phyloP scores from a whole-genome alignment of 805 yeast genomes.

The Millerozyma miso region DNA sequence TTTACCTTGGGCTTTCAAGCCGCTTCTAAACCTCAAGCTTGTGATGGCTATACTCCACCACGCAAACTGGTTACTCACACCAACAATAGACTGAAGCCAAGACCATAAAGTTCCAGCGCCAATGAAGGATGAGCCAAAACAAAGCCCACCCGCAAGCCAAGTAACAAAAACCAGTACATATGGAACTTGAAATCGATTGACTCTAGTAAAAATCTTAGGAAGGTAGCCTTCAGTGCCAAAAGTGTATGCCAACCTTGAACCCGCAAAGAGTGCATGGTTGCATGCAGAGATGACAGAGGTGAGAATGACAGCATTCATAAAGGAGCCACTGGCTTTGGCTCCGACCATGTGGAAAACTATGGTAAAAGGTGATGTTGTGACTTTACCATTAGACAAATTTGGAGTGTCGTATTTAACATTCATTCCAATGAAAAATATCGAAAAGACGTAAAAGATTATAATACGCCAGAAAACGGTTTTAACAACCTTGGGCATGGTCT shows the following conservation, averaged over 20 bases:
- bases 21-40: slow-evolving; percentile 47
- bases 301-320: slow-evolving; percentile 52
- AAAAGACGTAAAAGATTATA: slow-evolving; percentile 30
- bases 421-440: slow-evolving; percentile 40
- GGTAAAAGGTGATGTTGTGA: slow-evolving; percentile 39
- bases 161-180: slow-evolving; percentile 48
- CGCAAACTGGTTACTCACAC: slow-evolving; percentile 49
- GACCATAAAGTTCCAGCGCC: slow-evolving; percentile 52
- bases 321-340: slow-evolving; percentile 37
- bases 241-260: slow-evolving; percentile 45
- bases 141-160: slow-evolving; percentile 52
- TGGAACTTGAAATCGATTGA: slow-evolving; percentile 43
- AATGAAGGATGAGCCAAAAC: slow-evolving; percentile 56
- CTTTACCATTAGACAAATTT: slow-evolving; percentile 21
- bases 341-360: slow-evolving; percentile 41
- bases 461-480: slow-evolving; percentile 31
- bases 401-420: slow-evolving; percentile 39
- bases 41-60: slow-evolving; percentile 49
- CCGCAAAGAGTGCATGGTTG: slow-evolving; percentile 51
- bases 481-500: slow-evolving; percentile 26
- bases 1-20: slow-evolving; percentile 40
- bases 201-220: slow-evolving; percentile 39
- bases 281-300: slow-evolving; percentile 54
- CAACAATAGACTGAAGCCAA: slow-evolving; percentile 51
- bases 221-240: slow-evolving; percentile 48